phyloP scores from a whole-genome alignment of 2,329 filamentous ascomycete genomes.

The Tolypocladium paradoxum region DNA sequence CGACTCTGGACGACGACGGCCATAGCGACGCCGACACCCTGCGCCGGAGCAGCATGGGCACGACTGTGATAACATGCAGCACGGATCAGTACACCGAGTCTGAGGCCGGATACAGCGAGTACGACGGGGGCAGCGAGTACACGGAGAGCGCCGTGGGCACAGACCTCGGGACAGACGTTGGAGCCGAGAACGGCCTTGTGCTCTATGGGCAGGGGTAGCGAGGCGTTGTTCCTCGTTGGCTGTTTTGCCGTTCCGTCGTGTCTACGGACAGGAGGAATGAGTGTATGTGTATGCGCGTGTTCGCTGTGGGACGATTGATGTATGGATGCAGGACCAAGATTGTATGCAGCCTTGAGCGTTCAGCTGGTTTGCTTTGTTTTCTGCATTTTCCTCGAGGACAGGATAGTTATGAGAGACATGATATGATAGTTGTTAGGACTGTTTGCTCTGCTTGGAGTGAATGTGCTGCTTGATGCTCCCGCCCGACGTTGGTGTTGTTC shows the following conservation, averaged over 20 bases:
- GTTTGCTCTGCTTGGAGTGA: too few species aligned
- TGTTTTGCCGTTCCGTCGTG: background rate
- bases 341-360: slow-evolving; percentile 4
- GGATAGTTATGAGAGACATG: slow-evolving; percentile 6
- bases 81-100: slow-evolving; percentile 25
- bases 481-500: background rate
- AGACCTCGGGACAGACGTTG: slow-evolving; percentile 9
- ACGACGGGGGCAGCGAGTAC: slow-evolving; percentile 37
- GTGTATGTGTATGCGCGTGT: background rate
- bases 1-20: slow-evolving; percentile 14
- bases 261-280: background rate
- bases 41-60: slow-evolving; percentile 36
- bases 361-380: slow-evolving; percentile 1
- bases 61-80: slow-evolving; percentile 33
- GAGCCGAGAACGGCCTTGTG: slow-evolving; percentile 22
- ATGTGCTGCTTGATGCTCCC: too few species aligned
- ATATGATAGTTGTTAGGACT: background rate
- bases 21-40: slow-evolving; percentile 42
- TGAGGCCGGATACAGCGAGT: slow-evolving; percentile 25
- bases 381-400: background rate
- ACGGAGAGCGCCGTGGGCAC: slow-evolving; percentile 10
- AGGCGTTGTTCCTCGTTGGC: background rate
- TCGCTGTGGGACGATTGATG: background rate
- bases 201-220: slow-evolving; percentile 18
- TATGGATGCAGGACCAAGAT: slow-evolving; percentile 2